Evolutionary conservation across 805 yeast species (phyloP), one percentile per base, ranked within the genome.

Genomic region (Wickerhamiella lipophila): DNA sequence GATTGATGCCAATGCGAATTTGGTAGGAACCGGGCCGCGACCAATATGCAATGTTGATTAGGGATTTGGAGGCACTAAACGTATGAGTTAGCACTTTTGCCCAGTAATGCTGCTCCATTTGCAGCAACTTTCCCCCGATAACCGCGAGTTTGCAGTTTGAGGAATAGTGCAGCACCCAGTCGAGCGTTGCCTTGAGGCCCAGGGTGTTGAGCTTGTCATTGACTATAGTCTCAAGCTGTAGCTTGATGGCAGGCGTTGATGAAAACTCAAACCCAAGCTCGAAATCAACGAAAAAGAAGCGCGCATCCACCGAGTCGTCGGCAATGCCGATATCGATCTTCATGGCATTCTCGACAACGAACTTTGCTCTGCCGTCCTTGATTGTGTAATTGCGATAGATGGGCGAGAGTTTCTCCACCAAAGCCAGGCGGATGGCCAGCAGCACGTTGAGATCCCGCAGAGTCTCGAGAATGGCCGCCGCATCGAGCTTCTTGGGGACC

Each of bases 271-370:
- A 80, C 19, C 74, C 66, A 49, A 87, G 74, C 49, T 76, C 72
- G 63, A 87, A 81, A 60, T 84, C 89, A 18, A 89, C 82, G 52
- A 86, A 71, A 59, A 79, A 83, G 56, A 83, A 80, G 13, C 86
- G 86, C 0, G 86, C 75, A 34, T 74, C 73, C 2, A 68, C 69
- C 2, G 70, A 68, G 21, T 78, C 78, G 56, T 77, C 79, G 5
- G 79, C 79, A 32, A 85, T 78, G 0, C 92, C 83, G n/a, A 88
- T 70, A 21, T 87, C 84, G 13, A 86, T 73, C 60, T 79, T 78
- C 59, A 83, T 86, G 45, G 81, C 81, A 48, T 76, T 72, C 1
- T 73, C 71, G 1, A 83, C 75, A 3, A 73, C 68, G 55, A 83
- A 78, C 48, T 74, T 73, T 2, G 83, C 79, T 46, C 94, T 70